Conservation (phyloP, 148 eudicot species). For the Euryodendron excelsum region DNA sequence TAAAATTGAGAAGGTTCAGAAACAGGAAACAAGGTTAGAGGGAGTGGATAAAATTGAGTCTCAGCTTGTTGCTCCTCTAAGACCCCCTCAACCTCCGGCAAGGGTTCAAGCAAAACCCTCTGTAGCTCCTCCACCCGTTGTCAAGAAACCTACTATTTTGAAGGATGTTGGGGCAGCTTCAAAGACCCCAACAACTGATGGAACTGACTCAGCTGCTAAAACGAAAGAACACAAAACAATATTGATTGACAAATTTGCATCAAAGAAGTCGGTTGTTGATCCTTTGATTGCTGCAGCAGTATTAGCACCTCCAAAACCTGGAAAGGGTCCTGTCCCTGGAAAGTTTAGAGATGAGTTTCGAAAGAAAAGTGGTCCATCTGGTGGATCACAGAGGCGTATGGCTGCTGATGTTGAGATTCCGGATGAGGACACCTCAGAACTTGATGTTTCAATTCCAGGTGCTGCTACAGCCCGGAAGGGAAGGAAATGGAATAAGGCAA, state of each 20-base stretch:
- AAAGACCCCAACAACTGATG: constrained; percentile 36
- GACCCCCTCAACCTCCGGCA: constrained; percentile 50
- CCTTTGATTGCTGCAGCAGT: constrained; percentile 68
- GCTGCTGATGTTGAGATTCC: constrained; percentile 34
- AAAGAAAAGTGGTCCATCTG: constrained; percentile 56
- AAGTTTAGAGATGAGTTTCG: constrained; percentile 66
- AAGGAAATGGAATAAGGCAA: constrained; percentile 89
- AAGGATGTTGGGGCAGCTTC: constrained; percentile 62
- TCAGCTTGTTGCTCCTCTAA: constrained; percentile 35
- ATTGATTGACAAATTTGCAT: constrained; percentile 79
- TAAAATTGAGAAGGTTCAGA: constrained; percentile 36
- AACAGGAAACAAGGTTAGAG: constrained; percentile 29
- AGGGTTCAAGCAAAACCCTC: constrained; percentile 66
- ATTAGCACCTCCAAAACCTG: constrained; percentile 72
- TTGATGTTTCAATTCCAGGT: constrained; percentile 62
- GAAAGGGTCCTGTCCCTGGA: constrained; percentile 41
- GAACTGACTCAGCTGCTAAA: constrained; percentile 35
- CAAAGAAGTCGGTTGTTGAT: constrained; percentile 64
- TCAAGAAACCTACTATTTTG: constrained; percentile 54
- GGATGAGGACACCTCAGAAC: constrained; percentile 76
- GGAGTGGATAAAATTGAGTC: constrained; percentile 31
- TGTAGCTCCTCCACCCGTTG: constrained; percentile 53
- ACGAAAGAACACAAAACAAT: constrained; percentile 68
- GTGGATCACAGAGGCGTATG: constrained; percentile 62
- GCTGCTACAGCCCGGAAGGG: constrained; percentile 62